These are phyloP conservation scores for Metarhizium album DNA, from an alignment of 2,329 filamentous ascomycete genomes.

Conservation along the genomic window DNA sequence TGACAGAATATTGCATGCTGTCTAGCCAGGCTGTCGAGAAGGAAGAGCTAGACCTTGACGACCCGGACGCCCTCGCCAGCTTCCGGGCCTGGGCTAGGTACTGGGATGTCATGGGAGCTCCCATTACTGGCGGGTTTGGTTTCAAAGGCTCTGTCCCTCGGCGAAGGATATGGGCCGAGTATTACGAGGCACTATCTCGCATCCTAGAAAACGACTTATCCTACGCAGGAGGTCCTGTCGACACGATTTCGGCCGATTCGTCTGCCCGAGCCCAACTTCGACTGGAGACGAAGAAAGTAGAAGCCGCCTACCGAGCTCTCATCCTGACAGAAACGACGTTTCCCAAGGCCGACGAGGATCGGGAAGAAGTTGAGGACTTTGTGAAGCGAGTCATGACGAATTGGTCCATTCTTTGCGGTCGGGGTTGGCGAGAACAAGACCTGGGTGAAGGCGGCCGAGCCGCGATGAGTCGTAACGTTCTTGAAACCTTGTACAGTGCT, in stretches of 20 bases:
- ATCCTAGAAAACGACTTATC: conserved; percentile 58
- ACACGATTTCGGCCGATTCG: conserved; percentile 31
- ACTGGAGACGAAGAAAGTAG: conserved; percentile 67
- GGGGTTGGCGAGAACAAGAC: conserved; percentile 69
- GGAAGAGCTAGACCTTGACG: conserved; percentile 37
- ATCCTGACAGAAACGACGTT: conserved; percentile 73
- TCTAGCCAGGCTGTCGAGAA: conserved; percentile 48
- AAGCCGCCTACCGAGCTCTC: conserved; percentile 67
- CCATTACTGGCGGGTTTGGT: conserved; percentile 43
- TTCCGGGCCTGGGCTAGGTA: conserved; percentile 61
- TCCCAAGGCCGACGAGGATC: conserved; percentile 70
- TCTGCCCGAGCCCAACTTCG: conserved; percentile 55
- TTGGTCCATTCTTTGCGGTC: conserved; percentile 73
- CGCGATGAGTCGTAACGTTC: conserved; percentile 60
- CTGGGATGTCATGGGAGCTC: conserved; percentile 44
- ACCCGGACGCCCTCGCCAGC: conserved; percentile 42
- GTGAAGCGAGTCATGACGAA: conserved; percentile 70
- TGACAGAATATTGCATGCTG: conserved; percentile 65
- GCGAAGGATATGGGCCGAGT: conserved; percentile 70
- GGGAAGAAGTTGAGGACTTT: conserved; percentile 72
- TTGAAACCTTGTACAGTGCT: conserved; percentile 83
- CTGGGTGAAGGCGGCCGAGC: conserved; percentile 73
- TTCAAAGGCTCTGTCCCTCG: conserved; percentile 49
- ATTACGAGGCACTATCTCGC: conserved; percentile 70
- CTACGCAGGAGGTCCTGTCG: conserved; percentile 40